Conservation (phyloP, 768 basidiomycete genomes). For the Cantharellus anzutake region DNA sequence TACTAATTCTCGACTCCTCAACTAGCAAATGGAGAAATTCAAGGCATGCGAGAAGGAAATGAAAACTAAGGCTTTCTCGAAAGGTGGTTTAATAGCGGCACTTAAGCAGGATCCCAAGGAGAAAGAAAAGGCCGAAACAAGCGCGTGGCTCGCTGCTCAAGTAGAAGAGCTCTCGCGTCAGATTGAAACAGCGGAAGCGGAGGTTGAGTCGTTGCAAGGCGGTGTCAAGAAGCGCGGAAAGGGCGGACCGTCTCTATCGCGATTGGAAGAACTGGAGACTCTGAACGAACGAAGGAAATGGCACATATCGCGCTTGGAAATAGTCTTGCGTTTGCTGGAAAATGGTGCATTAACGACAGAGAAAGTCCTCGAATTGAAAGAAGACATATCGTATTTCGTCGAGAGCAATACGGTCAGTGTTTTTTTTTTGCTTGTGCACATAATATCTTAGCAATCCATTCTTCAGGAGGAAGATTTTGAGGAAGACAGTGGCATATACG, state of each 20-base stretch:
- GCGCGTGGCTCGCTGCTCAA: slow-evolving; percentile 64
- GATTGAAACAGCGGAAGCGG: slow-evolving; percentile 86
- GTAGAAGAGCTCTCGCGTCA: slow-evolving; percentile 89
- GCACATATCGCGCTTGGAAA: slow-evolving; percentile 85
- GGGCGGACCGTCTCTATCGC: slow-evolving; percentile 41
- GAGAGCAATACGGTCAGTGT: slow-evolving; percentile 78
- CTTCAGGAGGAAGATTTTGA: slow-evolving; percentile 88
- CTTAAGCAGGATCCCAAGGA: slow-evolving; percentile 92
- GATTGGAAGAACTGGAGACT: slow-evolving; percentile 66
- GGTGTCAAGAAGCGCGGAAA: slow-evolving; percentile 64
- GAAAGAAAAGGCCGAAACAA: slow-evolving; percentile 82
- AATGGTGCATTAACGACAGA: slow-evolving; percentile 80
- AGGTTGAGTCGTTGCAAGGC: slow-evolving; percentile 71
- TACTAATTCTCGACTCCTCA: slow-evolving; percentile 10
- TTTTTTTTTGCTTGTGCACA: slow-evolving; percentile 10
- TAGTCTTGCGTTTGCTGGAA: slow-evolving; percentile 81
- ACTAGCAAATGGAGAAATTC: slow-evolving; percentile 99
- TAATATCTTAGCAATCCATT: slow-evolving; percentile 4
- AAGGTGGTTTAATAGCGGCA: slow-evolving; percentile 89
- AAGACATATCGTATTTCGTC: slow-evolving; percentile 92
- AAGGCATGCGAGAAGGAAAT: slow-evolving; percentile 99
- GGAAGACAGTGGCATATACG: slow-evolving; percentile 93
- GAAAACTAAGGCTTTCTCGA: slow-evolving; percentile 99
- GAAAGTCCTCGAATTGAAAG: slow-evolving; percentile 63
- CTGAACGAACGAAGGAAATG: slow-evolving; percentile 89